Base-by-base conservation (phyloP, 805 yeast species). In the Lachancea cidri region DNA sequence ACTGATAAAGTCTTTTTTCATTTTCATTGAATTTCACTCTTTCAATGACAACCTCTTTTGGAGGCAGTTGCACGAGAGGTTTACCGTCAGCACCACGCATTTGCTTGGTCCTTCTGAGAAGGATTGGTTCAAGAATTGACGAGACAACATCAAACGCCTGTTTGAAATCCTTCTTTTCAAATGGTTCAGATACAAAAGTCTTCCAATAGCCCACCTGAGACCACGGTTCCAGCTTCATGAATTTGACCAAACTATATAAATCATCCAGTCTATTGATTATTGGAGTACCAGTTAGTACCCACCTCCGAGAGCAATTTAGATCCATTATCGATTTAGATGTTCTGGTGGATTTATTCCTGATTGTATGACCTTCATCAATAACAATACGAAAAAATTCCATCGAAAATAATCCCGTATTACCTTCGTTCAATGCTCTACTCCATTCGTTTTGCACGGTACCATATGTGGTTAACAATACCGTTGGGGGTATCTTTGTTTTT, bases 201-300 rank as follows among this genome's bases (percentile, higher is more conserved):
- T 81, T 83, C 98, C 98, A 91, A 47, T 83, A 81, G 1, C 86
- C 72, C 42, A 84, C 79, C 50, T 83, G 83, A 30, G 81, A 71
- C 97, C 97, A 91, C 1, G 98, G 98, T 50, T 85, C 86, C n/a
- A 89, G 63, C 33, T 79, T 71, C 36, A 91, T 64, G 53, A 82
- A 91, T 49, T 79, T 77, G 14, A 88, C 76, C 36, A 88, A 62
- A 4, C 95, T 81, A 56, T 76, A 89, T 35, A 91, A 64, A 59
- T 91, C 98, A 59, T 91, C 97, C 7, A 91, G 67, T 47, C 89
- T 67, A 59, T 89, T 89, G 30, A 88, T 83, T 20, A 89, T 85
- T 0, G 98, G 97, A 0, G 98, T 89, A 5, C 98, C 98, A 0
- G 97, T 87, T 35, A 91, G 67, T 3, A 83, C 71, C 98, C 98